Evolutionary conservation across 2,329 filamentous ascomycete genomes (phyloP).

Genomic region (Uncinocarpus reesii): DNA sequence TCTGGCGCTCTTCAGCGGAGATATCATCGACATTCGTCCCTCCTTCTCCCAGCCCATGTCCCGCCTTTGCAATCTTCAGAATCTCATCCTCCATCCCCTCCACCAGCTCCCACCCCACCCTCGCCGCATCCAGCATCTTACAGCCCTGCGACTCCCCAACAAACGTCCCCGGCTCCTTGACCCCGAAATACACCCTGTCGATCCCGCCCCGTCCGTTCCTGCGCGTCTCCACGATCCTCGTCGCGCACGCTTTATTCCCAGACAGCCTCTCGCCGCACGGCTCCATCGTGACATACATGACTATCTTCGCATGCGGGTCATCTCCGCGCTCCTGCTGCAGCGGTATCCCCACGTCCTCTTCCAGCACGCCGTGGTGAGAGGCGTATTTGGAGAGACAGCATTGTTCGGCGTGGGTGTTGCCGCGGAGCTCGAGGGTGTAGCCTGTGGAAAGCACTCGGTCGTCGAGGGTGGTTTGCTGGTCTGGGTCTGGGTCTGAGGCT

Average conservation of each 20-base stretch:
- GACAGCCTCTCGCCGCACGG: conserved; percentile 39
- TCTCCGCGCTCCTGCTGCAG: conserved; percentile 6
- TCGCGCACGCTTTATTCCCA: conserved; percentile 50
- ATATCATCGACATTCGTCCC: conserved; percentile 31
- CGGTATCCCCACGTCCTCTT: conserved; percentile 35
- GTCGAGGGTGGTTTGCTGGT: neutral
- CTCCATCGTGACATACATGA: conserved; percentile 84
- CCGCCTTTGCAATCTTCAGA: conserved; percentile 68
- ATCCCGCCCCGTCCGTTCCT: conserved; percentile 40
- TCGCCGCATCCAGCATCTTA: conserved; percentile 57
- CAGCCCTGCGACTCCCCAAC: conserved; percentile 71
- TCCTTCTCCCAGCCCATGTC: conserved; percentile 46
- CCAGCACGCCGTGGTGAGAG: conserved; percentile 25
- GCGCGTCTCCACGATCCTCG: conserved; percentile 56
- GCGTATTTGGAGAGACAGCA: conserved; percentile 67
- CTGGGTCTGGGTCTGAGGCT: conserved; percentile 17
- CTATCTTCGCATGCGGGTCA: conserved; percentile 38
- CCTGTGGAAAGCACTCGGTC: conserved; percentile 62
- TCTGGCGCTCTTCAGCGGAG: conserved; percentile 30
- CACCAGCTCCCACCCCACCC: conserved; percentile 64
- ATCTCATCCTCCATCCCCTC: conserved; percentile 71
- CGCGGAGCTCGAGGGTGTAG: conserved; percentile 79
- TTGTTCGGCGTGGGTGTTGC: conserved; percentile 95
- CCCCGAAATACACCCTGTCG: conserved; percentile 72
- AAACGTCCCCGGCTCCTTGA: conserved; percentile 82